Percentiles rank a stretch among this genome's conserved stretches.
Evolutionary conservation across 2,329 filamentous ascomycete genomes (phyloP).

Genomic region (Bertia moriformis): DNA sequence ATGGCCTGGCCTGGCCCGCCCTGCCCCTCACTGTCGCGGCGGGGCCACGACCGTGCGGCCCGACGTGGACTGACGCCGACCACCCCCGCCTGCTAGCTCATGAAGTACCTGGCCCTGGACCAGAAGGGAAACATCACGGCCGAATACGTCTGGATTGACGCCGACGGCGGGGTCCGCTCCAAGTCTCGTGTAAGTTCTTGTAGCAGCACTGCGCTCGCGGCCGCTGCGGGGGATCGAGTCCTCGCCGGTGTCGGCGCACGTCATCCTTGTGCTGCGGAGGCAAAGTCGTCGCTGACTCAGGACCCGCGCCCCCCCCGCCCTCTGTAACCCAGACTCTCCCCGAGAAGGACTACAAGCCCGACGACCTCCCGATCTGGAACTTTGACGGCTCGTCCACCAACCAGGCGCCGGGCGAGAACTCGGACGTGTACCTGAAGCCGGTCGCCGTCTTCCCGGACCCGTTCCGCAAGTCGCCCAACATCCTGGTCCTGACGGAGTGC

Average conservation of each 20-base stretch:
- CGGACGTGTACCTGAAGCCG: slow-evolving; percentile 89
- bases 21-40: not conserved
- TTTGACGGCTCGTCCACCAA: slow-evolving; percentile 80
- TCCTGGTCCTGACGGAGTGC: slow-evolving; percentile 86
- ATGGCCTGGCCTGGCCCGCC: too few species aligned
- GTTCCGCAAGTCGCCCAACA: slow-evolving; percentile 78
- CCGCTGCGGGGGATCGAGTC: too few species aligned
- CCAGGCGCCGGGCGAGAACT: slow-evolving; percentile 89
- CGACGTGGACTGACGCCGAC: not conserved
- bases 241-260: too few species aligned
- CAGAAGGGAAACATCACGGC: slow-evolving; percentile 82
- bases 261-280: too few species aligned
- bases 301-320: too few species aligned
- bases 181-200: slow-evolving; percentile 94
- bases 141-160: slow-evolving; percentile 95
- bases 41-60: too few species aligned
- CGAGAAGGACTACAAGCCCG: slow-evolving; percentile 11
- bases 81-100: slow-evolving; percentile 40
- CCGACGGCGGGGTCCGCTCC: slow-evolving; percentile 69
- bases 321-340: slow-evolving; percentile 12
- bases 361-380: slow-evolving; percentile 63
- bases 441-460: slow-evolving; percentile 82
- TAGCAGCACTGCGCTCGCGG: too few species aligned
- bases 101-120: slow-evolving; percentile 81
- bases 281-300: too few species aligned